These are phyloP conservation scores for Glycine latifolia DNA, from an alignment of 306 rosid genomes.

Conservation along the genomic window DNA sequence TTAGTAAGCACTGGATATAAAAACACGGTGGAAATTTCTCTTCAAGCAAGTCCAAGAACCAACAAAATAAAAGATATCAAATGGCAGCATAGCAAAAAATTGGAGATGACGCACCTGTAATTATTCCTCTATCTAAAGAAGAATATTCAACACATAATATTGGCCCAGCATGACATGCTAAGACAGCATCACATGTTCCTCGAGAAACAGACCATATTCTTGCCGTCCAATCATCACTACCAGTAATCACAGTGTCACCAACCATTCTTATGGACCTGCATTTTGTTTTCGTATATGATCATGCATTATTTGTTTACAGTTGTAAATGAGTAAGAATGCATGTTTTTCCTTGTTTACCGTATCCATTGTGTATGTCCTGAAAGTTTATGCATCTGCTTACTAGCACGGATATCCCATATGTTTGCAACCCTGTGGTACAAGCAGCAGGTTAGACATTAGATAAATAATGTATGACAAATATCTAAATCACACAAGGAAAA, in stretches of 20 bases:
- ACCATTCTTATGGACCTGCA: conserved; percentile 97
- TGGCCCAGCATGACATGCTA: conserved; percentile 99
- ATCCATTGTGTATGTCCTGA: conserved; percentile 96
- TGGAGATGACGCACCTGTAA: conserved; percentile 67
- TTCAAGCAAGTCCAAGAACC: conserved; percentile 32
- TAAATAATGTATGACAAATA: conserved; percentile 30
- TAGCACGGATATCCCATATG: conserved; percentile 95
- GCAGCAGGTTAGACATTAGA: conserved; percentile 46
- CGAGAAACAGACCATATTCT: conserved; percentile 92
- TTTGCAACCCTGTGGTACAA: conserved; percentile 73
- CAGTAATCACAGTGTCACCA: conserved; percentile 90
- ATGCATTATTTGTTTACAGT: conserved; percentile 35
- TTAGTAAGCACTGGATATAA: conserved; percentile 37
- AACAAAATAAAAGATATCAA: conserved; percentile 19
- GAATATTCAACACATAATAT: conserved; percentile 90
- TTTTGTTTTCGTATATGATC: conserved; percentile 29
- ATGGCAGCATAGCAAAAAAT: conserved; percentile 27
- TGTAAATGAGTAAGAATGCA: conserved; percentile 20
- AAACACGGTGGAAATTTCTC: conserved; percentile 26
- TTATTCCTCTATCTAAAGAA: conserved; percentile 84
- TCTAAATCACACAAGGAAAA: conserved; percentile 33
- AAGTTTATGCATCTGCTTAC: conserved; percentile 95
- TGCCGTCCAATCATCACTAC: conserved; percentile 99
- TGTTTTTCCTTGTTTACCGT: conserved; percentile 60
- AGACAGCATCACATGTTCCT: conserved; percentile 98